Conservation (phyloP, 2,329 filamentous ascomycete species). For the Fusarium euwallaceae region DNA sequence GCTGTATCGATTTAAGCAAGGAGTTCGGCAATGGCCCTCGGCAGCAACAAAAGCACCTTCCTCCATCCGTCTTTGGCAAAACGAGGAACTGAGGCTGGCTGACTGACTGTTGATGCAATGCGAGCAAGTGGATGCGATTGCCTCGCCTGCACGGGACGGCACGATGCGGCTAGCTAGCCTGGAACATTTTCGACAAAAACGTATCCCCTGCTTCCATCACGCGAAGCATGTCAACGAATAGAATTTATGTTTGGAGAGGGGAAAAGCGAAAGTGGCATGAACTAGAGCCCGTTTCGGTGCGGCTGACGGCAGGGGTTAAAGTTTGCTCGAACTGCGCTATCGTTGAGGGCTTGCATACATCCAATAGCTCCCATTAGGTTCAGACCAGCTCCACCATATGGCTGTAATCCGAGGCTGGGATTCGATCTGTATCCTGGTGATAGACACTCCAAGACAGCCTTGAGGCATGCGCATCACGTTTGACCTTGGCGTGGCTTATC, state of each 20-base stretch:
- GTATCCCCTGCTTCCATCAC: neutral
- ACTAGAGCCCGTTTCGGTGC: conserved; percentile 8
- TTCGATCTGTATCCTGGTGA: neutral
- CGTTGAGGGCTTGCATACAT: neutral
- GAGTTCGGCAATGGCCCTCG: neutral
- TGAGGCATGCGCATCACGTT: neutral
- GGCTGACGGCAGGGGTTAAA: conserved; percentile 8
- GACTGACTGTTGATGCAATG: neutral
- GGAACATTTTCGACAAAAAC: neutral
- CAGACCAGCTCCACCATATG: neutral
- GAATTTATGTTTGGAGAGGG: neutral
- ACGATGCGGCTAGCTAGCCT: neutral
- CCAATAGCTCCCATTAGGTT: neutral
- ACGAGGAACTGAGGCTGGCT: neutral
- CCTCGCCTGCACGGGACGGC: neutral
- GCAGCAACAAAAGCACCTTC: neutral
- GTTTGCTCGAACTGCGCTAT: neutral
- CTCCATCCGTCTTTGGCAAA: neutral
- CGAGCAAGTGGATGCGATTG: neutral
- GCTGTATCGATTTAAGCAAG: neutral
- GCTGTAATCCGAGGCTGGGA: neutral
- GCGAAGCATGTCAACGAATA: neutral
- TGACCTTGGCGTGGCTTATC: conserved; percentile 3
- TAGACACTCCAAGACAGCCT: neutral
- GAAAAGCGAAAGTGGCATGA: conserved; percentile 1